Evolutionary conservation across 805 yeast species (phyloP).

Genomic region (Sugiyamaella marilandica): DNA sequence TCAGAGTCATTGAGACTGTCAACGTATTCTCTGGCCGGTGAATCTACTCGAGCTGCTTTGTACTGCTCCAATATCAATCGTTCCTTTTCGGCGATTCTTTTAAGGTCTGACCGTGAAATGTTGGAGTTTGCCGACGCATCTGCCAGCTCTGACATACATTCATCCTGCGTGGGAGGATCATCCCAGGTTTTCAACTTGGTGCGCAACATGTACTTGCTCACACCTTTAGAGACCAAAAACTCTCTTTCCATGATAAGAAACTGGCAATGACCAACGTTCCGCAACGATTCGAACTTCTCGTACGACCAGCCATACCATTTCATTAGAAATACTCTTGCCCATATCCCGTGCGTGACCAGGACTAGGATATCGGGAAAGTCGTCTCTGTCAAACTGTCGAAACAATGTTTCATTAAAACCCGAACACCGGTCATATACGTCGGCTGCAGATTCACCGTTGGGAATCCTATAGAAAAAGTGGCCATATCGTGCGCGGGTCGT

Average conservation of each 20-base stretch:
- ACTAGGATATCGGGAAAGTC: constrained; percentile 78
- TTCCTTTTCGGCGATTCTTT: constrained; percentile 16
- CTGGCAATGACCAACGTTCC: constrained; percentile 81
- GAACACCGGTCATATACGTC: constrained; percentile 91
- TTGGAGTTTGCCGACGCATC: constrained; percentile 13
- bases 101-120: constrained; percentile 10
- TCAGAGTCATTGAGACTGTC: not conserved
- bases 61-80: constrained; percentile 14
- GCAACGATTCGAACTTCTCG: constrained; percentile 78
- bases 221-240: constrained; percentile 35
- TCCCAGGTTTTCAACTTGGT: constrained; percentile 72
- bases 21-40: constrained; percentile 4
- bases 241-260: constrained; percentile 71
- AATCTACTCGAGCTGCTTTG: constrained; percentile 4
- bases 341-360: constrained; percentile 87
- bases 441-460: constrained; percentile 93
- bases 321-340: constrained; percentile 90
- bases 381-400: constrained; percentile 65
- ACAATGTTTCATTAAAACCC: constrained; percentile 81
- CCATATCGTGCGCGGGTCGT: constrained; percentile 84
- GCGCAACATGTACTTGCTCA: constrained; percentile 43
- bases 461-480: constrained; percentile 81
- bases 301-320: constrained; percentile 94
- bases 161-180: constrained; percentile 22
- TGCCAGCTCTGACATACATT: constrained; percentile 13